These are phyloP conservation scores for Alnus glutinosa DNA, from an alignment of 306 rosid genomes.

Conservation along the genomic window DNA sequence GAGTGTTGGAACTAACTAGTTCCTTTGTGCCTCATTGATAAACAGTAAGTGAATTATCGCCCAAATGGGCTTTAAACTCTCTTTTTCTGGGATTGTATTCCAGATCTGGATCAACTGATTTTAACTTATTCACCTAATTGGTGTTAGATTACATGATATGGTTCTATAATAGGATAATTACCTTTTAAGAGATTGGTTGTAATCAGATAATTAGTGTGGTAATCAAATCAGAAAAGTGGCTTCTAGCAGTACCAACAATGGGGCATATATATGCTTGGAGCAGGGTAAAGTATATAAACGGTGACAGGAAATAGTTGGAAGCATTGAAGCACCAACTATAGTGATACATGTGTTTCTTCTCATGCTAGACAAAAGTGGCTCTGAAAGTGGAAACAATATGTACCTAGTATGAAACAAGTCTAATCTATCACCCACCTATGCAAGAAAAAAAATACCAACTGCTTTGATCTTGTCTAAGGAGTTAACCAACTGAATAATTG, in stretches of 20 bases:
- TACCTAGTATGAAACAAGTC: background rate
- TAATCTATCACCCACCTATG: background rate
- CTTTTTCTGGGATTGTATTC: background rate
- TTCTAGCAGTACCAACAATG: background rate
- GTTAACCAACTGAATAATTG: background rate
- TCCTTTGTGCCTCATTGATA: background rate
- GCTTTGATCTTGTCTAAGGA: background rate
- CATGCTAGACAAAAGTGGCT: background rate
- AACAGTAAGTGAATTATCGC: background rate
- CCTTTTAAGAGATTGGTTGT: background rate
- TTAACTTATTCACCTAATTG: background rate
- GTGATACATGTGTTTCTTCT: background rate
- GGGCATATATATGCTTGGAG: too few species aligned
- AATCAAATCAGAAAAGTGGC: background rate
- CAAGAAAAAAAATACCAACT: background rate
- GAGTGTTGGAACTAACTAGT: background rate
- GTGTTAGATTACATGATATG: too few species aligned
- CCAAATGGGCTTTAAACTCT: background rate
- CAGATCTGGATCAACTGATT: background rate
- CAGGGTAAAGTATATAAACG: too few species aligned
- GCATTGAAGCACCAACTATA: constrained; percentile 6
- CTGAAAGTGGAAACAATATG: background rate
- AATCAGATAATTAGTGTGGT: too few species aligned
- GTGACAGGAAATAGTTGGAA: background rate
- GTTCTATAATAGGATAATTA: too few species aligned